Evolutionary conservation across 2,329 filamentous ascomycete genomes (phyloP).

Genomic region (Aschersonia sp.): DNA sequence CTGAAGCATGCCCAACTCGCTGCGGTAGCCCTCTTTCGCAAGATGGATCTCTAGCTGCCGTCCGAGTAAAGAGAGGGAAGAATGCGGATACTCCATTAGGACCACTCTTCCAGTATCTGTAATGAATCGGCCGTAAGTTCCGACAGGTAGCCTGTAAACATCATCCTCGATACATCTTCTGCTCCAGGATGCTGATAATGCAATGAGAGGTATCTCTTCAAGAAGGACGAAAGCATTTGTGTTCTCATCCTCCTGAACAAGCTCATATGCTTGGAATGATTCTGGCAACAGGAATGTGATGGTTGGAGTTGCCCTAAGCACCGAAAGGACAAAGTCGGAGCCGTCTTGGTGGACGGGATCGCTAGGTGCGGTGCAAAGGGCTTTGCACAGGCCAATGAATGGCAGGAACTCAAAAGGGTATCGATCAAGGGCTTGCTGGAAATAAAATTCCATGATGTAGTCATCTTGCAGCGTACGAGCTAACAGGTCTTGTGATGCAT

Average conservation of each 20-base stretch:
- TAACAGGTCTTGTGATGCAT: conserved; percentile 17
- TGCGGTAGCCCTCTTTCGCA: conserved; percentile 36
- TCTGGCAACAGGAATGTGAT: conserved; percentile 67
- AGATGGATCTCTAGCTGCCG: conserved; percentile 58
- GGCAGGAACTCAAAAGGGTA: conserved; percentile 79
- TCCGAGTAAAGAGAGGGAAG: conserved; percentile 64
- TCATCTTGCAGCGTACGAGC: conserved; percentile 20
- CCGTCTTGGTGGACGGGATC: conserved; percentile 15
- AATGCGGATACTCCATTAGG: conserved; percentile 65
- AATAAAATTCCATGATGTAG: conserved; percentile 39
- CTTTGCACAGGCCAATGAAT: conserved; percentile 58
- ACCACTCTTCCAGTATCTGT: conserved; percentile 66
- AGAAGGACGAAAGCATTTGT: conserved; percentile 61
- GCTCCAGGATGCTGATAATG: conserved; percentile 27
- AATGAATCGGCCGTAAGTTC: conserved; percentile 58
- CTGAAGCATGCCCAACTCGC: conserved; percentile 37
- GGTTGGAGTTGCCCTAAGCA: conserved; percentile 53
- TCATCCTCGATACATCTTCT: conserved; percentile 29
- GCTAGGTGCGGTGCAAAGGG: conserved; percentile 31
- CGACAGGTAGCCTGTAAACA: conserved; percentile 46
- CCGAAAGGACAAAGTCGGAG: conserved; percentile 40
- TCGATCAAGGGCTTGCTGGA: conserved; percentile 56
- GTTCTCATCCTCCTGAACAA: conserved; percentile 75
- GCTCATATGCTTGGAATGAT: conserved; percentile 58
- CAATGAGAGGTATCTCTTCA: conserved; percentile 49